These are phyloP conservation scores for Tilletiopsis washingtonensis DNA, from an alignment of 1,284 basidiomycete genomes.

Conservation along the genomic window DNA sequence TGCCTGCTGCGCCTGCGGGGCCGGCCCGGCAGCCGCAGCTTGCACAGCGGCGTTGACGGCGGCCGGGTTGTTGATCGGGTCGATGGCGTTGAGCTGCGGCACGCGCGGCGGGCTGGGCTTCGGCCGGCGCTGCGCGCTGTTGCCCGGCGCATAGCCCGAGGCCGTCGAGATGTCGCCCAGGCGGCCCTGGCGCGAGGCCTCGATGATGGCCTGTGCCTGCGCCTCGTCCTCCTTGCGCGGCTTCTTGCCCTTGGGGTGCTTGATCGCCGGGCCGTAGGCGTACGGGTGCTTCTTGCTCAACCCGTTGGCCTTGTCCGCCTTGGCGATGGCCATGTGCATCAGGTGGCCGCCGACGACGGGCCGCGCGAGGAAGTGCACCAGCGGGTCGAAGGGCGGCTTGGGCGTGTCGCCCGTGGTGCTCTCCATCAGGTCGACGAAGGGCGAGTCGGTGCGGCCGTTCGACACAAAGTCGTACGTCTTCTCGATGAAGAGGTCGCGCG, in stretches of 20 bases:
- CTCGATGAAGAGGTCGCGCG: constrained; percentile 41
- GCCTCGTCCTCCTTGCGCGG: neutral
- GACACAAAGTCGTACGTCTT: constrained; percentile 36
- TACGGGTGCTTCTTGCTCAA: constrained; percentile 9
- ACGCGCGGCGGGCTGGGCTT: no score
- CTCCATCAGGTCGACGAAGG: constrained; percentile 44
- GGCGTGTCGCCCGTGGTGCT: constrained; percentile 32
- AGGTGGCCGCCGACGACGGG: constrained; percentile 48
- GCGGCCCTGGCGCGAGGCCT: neutral
- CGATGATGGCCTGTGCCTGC: neutral
- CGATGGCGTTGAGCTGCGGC: no score
- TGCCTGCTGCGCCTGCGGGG: no score
- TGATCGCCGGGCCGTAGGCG: constrained; percentile 11
- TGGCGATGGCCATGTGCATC: constrained; percentile 42
- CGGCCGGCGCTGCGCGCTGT: no score
- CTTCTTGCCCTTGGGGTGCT: neutral
- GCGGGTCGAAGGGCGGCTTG: constrained; percentile 28
- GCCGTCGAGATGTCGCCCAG: neutral
- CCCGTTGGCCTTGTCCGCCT: constrained; percentile 42
- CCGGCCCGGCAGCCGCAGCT: no score
- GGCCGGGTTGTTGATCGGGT: no score
- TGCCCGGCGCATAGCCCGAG: neutral
- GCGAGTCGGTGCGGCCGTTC: constrained; percentile 42
- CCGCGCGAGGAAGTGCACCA: constrained; percentile 43
- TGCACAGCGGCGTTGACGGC: no score